Percentiles rank a stretch among this genome's conserved stretches.
phyloP scores from a whole-genome alignment of 2,329 filamentous ascomycete genomes.

The Aspergillus texensis region DNA sequence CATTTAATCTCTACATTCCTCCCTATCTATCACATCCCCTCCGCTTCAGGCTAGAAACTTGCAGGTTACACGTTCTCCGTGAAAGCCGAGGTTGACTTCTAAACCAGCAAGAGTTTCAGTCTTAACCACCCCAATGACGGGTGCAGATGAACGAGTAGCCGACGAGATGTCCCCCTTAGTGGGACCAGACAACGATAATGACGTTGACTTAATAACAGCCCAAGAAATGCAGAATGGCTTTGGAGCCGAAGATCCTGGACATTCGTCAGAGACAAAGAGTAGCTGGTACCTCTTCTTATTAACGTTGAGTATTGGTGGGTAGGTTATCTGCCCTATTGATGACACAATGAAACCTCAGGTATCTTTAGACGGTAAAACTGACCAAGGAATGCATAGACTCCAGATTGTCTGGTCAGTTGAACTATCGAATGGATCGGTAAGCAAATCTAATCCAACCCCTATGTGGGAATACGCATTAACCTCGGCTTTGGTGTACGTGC shows the following conservation, averaged over 20 bases:
- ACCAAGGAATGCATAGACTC: constrained; percentile 53
- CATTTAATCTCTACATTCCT: neutral
- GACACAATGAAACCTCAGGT: neutral
- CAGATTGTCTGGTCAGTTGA: constrained; percentile 97
- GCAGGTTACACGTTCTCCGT: neutral
- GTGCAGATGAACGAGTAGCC: constrained; percentile 18
- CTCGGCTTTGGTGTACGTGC: neutral
- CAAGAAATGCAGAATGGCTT: constrained; percentile 20
- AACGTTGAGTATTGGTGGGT: constrained; percentile 81
- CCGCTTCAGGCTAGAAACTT: neutral
- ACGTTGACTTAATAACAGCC: constrained; percentile 21
- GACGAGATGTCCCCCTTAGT: constrained; percentile 37
- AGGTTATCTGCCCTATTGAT: constrained; percentile 26
- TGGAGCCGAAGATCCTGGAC: constrained; percentile 46
- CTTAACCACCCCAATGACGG: constrained; percentile 16
- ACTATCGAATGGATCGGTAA: constrained; percentile 81
- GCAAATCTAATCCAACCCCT: constrained; percentile 19
- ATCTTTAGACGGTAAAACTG: neutral
- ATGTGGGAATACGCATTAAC: neutral
- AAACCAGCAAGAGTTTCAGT: neutral
- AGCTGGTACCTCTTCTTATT: constrained; percentile 82
- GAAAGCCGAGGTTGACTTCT: neutral
- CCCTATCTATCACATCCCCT: neutral
- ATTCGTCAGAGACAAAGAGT: constrained; percentile 68
- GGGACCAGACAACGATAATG: constrained; percentile 24